Evolutionary conservation across 768 basidiomycete species (phyloP), one percentile per base, ranked within the genome.

Genomic region (Symmetrospora coprosmae): DNA sequence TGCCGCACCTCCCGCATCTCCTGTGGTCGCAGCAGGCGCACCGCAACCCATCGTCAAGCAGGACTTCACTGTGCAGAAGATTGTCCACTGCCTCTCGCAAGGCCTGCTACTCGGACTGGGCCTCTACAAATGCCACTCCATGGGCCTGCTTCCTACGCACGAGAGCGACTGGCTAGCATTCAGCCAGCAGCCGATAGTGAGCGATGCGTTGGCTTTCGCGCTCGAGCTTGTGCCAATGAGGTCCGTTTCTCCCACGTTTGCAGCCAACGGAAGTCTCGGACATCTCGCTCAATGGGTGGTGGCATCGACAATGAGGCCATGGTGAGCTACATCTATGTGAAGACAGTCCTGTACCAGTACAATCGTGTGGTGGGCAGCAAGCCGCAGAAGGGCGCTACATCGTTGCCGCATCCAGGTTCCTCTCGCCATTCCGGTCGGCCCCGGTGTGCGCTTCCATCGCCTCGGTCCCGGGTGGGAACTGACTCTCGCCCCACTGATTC

Each of bases 71-170:
- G 38, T 50, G 9, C 69, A 68, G n/a, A 70, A 70, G 46, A 38
- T 50, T 23, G 60, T 66, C 30, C 68, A 64, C 49, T 40, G 66
- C 23, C 23, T 64, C 6, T 68, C 68, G 41, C 69, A 70, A 37
- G 17, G 67, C 17, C 62, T 38, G 2, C 56, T 68, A 7, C 27
- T 64, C 40, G 60, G 39, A 21, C 64, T 70, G 33, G 69, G 65
- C 1, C 45, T 67, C n/a, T 70, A 68, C 64, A 70, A 70, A 50
- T 23, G 45, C 55, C 60, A 67, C 55, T 47, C 55, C 23, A 70
- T 70, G 69, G 68, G 68, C 4, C 41, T 70, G 9, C 62, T 70
- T 3, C 69, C 69, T 16, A 63, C 58, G 3, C 53, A 64, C 17
- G 60, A 58, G 17, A 51, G 39, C 13, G 67, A 68, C 46, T 68